Percentiles rank a stretch among this genome's conserved stretches.
Evolutionary conservation across 306 rosid species (phyloP).

Genomic region (Cyclanthera cordifolia): DNA sequence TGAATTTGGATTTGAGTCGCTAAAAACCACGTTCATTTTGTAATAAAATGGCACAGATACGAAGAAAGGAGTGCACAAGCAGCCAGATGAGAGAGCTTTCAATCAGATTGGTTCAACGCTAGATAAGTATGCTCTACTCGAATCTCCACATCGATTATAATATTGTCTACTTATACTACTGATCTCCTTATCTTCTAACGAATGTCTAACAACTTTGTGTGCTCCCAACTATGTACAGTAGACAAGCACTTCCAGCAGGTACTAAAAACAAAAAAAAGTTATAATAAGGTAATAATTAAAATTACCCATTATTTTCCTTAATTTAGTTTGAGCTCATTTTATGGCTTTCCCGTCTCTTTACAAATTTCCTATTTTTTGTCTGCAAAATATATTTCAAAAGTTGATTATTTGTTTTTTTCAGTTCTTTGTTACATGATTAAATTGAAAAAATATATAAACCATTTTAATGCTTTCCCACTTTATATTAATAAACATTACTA

Average conservation of each 20-base stretch:
- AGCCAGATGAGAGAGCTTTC: constrained; percentile 4
- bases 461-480: constrained; percentile 11
- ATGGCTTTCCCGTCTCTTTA: neutral
- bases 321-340: neutral
- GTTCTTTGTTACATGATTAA: neutral
- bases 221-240: neutral
- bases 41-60: constrained; percentile 10
- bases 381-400: constrained; percentile 8
- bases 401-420: constrained; percentile 8
- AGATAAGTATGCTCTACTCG: no score
- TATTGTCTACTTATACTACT: no score
- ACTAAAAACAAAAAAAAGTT: neutral
- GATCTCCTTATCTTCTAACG: no score
- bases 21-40: constrained; percentile 10
- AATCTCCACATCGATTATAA: no score
- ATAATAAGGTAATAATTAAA: neutral
- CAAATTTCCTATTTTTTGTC: neutral
- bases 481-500: neutral
- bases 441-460: constrained; percentile 6
- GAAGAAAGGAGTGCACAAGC: neutral
- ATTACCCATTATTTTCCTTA: neutral
- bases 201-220: no score
- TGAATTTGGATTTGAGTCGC: constrained; percentile 8
- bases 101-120: neutral
- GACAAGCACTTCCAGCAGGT: neutral